Conservation (phyloP, 225 moss, liverwort and hornwort species). For the Straminergon stramineum region DNA sequence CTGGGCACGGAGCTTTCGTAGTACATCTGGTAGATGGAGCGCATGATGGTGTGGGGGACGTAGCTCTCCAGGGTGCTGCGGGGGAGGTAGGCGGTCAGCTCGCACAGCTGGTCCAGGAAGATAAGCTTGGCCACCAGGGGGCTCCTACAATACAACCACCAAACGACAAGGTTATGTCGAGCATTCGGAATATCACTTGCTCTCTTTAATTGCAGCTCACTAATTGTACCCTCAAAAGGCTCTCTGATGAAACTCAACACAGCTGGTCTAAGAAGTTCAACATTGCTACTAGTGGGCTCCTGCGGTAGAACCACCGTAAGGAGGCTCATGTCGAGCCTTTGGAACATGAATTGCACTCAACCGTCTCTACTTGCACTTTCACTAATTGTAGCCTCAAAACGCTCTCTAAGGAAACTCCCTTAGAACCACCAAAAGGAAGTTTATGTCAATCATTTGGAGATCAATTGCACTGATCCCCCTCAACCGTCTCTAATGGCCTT, state of each 20-base stretch:
- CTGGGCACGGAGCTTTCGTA: constrained; percentile 80
- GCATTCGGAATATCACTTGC: background rate
- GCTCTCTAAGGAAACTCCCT: background rate
- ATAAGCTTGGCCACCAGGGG: constrained; percentile 89
- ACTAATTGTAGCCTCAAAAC: background rate
- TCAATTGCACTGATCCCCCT: background rate
- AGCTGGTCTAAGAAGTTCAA: constrained; percentile 83
- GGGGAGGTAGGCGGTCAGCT: constrained; percentile 67
- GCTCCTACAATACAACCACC: constrained; percentile 26
- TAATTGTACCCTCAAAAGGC: background rate
- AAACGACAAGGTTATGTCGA: background rate
- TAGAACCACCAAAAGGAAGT: background rate
- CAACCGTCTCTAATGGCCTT: background rate
- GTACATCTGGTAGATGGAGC: constrained; percentile 95
- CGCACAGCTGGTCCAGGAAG: constrained; percentile 94
- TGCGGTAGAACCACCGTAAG: background rate
- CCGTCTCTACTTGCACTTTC: background rate
- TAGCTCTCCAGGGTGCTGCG: constrained; percentile 82
- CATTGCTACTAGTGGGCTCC: constrained; percentile 73
- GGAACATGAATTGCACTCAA: background rate
- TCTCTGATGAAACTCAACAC: background rate
- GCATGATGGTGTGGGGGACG: constrained; percentile 88
- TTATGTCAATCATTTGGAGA: background rate
- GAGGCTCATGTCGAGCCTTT: background rate
- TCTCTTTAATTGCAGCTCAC: background rate